Conservation (phyloP, 305 asterid species). For the Fraxinus greggii region DNA sequence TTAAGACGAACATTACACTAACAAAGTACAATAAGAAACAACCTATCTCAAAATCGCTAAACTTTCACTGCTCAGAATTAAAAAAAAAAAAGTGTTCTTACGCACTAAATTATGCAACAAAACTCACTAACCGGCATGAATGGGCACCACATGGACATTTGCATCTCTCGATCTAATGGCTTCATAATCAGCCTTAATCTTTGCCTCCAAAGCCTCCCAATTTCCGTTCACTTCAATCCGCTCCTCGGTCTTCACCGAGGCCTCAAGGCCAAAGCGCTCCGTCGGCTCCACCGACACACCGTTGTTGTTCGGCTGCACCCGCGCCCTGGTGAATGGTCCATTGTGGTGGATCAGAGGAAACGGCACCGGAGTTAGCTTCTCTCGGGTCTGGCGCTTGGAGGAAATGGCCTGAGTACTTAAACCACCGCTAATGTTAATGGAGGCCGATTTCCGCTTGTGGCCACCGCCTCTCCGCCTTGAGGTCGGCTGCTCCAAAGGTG, state of each 20-base stretch:
- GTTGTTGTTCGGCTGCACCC: conserved; percentile 64
- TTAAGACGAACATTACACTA: conserved; percentile 12
- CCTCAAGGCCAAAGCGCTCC: conserved; percentile 51
- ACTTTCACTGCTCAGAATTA: conserved; percentile 8
- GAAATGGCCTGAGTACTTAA: conserved; percentile 52
- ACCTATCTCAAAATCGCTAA: not conserved
- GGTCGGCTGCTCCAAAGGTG: conserved; percentile 46
- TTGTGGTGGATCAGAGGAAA: conserved; percentile 86
- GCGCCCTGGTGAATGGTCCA: conserved; percentile 91
- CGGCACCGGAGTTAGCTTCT: conserved; percentile 63
- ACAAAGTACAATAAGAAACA: conserved; percentile 15
- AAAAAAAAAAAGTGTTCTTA: not conserved
- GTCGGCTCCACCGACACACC: conserved; percentile 31
- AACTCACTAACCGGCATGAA: conserved; percentile 75
- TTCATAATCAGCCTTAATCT: conserved; percentile 71
- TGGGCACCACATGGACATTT: conserved; percentile 78
- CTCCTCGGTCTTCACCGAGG: conserved; percentile 46
- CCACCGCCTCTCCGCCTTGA: conserved; percentile 83
- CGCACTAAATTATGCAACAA: not conserved
- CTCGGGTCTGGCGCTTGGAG: conserved; percentile 86
- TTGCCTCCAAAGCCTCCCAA: conserved; percentile 78
- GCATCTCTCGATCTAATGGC: conserved; percentile 57
- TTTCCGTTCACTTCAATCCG: conserved; percentile 41
- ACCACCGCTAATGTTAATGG: conserved; percentile 56
- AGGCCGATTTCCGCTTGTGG: conserved; percentile 73